Percentiles rank a stretch among this genome's conserved stretches.
phyloP scores from a whole-genome alignment of 164 flowering plant genomes.

The Echeveria elegans region DNA sequence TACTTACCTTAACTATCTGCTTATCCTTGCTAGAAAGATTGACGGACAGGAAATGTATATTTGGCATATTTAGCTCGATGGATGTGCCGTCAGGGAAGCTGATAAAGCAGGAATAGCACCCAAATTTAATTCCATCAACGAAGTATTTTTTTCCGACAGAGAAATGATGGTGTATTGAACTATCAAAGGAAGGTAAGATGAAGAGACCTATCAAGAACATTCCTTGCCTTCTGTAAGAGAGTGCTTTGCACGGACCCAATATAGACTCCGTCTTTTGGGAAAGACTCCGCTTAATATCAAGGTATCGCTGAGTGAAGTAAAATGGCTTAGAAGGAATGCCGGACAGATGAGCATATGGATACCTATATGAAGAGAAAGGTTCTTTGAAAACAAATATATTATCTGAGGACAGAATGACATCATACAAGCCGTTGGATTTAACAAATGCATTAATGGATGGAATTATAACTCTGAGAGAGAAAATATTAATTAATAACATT shows the following conservation, averaged over 20 bases:
- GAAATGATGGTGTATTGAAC: too few species aligned
- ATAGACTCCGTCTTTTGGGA: conserved; percentile 73
- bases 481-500: too few species aligned
- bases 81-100: conserved; percentile 68
- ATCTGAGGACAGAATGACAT: too few species aligned
- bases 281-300: conserved; percentile 59
- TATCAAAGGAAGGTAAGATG: conserved; percentile 9
- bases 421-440: too few species aligned
- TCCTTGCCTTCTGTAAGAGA: conserved; percentile 68
- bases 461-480: too few species aligned
- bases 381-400: too few species aligned
- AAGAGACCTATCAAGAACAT: conserved; percentile 62
- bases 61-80: conserved; percentile 81
- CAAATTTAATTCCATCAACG: too few species aligned
- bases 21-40: conserved; percentile 67
- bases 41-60: conserved; percentile 89
- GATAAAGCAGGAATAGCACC: conserved; percentile 10
- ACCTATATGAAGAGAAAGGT: too few species aligned
- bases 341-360: conserved; percentile 41
- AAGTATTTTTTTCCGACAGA: too few species aligned
- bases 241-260: conserved; percentile 94
- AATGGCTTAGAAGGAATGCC: conserved; percentile 39
- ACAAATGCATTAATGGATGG: too few species aligned
- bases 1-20: conserved; percentile 68
- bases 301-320: conserved; percentile 51